A percentile compares a stretch with the other conserved stretches of the same genome.
phyloP scores from a whole-genome alignment of 192 early-diverging fungal genomes.

The Coemansia sp. region DNA sequence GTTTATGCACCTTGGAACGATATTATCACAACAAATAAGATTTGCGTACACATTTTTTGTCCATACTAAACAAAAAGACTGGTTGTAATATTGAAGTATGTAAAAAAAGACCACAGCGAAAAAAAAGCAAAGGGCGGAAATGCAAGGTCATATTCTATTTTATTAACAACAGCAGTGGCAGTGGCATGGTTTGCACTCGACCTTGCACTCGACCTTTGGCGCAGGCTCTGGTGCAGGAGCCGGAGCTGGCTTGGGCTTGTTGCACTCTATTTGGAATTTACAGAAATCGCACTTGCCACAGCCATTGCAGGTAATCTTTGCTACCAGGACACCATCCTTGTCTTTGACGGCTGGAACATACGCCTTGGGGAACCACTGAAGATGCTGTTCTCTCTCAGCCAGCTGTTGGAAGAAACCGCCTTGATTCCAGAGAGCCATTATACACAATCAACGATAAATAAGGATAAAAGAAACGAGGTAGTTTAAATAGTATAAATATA shows the following conservation, averaged over 20 bases:
- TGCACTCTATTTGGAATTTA: constrained; percentile 15
- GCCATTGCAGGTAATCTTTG: constrained; percentile 35
- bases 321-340: constrained; percentile 41
- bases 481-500: background rate
- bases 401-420: constrained; percentile 57
- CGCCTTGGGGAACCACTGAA: constrained; percentile 55
- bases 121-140: too few relatives aligned
- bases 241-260: constrained; percentile 14
- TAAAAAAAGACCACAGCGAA: too few relatives aligned
- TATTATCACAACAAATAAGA: background rate
- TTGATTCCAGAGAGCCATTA: constrained; percentile 53
- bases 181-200: constrained; percentile 25
- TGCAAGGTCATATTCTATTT: too few relatives aligned
- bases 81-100: too few relatives aligned
- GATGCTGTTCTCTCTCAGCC: constrained; percentile 54
- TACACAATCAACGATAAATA: background rate
- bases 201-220: constrained; percentile 1
- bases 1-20: background rate
- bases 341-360: constrained; percentile 49
- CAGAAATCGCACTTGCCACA: constrained; percentile 47
- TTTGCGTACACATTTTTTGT: too few relatives aligned
- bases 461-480: background rate
- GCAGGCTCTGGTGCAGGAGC: constrained; percentile 3
- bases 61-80: too few relatives aligned
- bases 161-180: constrained; percentile 32